Evolutionary conservation across 139 green algal species (phyloP).

Genomic region (Eudorina sp.): DNA sequence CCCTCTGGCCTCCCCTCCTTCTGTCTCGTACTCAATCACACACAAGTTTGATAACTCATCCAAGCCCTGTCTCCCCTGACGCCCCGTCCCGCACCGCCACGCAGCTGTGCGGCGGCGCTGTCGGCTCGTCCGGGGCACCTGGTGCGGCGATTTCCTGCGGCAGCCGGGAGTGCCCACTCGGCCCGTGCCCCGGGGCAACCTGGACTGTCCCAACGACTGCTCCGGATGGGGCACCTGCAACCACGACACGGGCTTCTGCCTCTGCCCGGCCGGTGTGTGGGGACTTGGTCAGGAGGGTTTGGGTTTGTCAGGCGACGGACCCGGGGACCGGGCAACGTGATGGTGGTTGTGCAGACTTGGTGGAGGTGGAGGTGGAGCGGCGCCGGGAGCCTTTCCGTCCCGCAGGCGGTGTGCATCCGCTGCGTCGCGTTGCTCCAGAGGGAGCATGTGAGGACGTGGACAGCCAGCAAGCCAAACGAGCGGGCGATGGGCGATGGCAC

Average conservation of each 20-base stretch:
- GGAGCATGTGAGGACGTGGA: too few species aligned
- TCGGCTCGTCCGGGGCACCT: background rate
- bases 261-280: slow-evolving; percentile 56
- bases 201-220: slow-evolving; percentile 55
- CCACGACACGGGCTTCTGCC: slow-evolving; percentile 62
- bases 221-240: slow-evolving; percentile 68
- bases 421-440: background rate
- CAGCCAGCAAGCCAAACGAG: too few species aligned
- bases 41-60: too few species aligned
- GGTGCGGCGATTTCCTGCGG: background rate
- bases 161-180: background rate
- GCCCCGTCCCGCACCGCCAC: too few species aligned
- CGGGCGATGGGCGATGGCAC: too few species aligned
- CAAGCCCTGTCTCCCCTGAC: too few species aligned
- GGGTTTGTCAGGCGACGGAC: too few species aligned
- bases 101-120: slow-evolving; percentile 11
- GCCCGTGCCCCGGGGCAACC: slow-evolving; percentile 18
- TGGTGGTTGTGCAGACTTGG: too few species aligned
- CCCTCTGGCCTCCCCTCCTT: background rate
- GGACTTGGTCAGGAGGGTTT: background rate
- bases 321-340: too few species aligned
- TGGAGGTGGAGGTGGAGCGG: too few species aligned
- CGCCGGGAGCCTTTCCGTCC: too few species aligned
- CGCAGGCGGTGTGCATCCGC: background rate
- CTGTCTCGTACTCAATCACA: background rate